Percentiles rank a stretch among this genome's conserved stretches.
These are phyloP conservation scores for Lagenaria siceraria DNA, from an alignment of 306 rosid species.

Conservation along the genomic window DNA sequence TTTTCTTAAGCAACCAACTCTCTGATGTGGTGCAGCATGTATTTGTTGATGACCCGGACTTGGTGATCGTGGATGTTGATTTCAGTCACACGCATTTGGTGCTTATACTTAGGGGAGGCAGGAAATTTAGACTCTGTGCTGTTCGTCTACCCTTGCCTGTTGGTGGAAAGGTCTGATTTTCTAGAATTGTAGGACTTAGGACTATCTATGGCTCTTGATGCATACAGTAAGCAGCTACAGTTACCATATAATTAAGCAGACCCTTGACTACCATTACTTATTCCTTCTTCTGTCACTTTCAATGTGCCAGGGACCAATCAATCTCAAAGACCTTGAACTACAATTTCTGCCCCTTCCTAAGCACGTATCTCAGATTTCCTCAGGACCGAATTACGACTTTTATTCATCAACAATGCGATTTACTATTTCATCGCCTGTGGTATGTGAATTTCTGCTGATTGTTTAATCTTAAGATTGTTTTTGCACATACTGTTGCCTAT, in stretches of 20 bases:
- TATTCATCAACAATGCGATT: constrained; percentile 68
- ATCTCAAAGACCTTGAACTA: constrained; percentile 44
- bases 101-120: constrained; percentile 53
- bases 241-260: background rate
- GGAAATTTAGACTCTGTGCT: constrained; percentile 55
- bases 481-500: background rate
- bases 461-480: background rate
- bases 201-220: background rate
- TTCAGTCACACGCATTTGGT: constrained; percentile 61
- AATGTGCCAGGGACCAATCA: constrained; percentile 37
- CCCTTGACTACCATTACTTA: background rate
- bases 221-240: background rate
- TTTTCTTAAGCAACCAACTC: background rate
- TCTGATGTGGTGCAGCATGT: constrained; percentile 45
- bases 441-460: constrained; percentile 23
- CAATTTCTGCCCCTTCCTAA: constrained; percentile 64
- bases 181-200: background rate
- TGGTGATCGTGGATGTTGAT: constrained; percentile 63
- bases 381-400: constrained; percentile 85
- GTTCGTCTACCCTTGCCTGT: constrained; percentile 55
- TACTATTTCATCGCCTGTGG: constrained; percentile 84
- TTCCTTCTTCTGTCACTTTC: background rate
- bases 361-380: constrained; percentile 67
- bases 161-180: constrained; percentile 47
- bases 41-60: constrained; percentile 31